Evolutionary conservation across 228 moss, liverwort and hornwort species (phyloP).

Genomic region (Sphagnum fallax): DNA sequence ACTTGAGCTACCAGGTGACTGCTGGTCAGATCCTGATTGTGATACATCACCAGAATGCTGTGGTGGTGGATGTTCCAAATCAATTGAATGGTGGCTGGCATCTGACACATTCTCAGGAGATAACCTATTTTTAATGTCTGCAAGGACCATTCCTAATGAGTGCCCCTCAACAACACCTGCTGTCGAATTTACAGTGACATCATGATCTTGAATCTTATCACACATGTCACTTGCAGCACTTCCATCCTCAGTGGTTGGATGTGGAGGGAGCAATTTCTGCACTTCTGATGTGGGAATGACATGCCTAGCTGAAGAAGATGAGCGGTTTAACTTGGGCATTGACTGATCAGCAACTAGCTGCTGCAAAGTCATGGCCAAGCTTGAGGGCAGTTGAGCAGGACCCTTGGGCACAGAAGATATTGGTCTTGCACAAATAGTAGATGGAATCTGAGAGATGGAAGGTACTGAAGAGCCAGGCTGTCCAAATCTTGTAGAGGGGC

Average conservation of each 20-base stretch:
- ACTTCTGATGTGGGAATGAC: constrained; percentile 14
- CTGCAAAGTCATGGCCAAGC: constrained; percentile 34
- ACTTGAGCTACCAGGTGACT: constrained; percentile 57
- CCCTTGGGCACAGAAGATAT: constrained; percentile 14
- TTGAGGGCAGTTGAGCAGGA: constrained; percentile 43
- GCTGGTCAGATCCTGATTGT: constrained; percentile 80
- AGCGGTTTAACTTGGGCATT: constrained; percentile 24
- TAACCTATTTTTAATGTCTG: constrained; percentile 26
- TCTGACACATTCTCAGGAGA: constrained; percentile 25
- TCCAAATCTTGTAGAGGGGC: constrained; percentile 10
- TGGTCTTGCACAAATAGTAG: constrained; percentile 22
- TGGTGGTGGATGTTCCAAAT: constrained; percentile 57
- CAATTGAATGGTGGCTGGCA: constrained; percentile 37
- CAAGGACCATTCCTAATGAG: constrained; percentile 21
- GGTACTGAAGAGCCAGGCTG: constrained; percentile 21
- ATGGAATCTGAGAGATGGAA: constrained; percentile 22
- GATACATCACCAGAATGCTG: constrained; percentile 60
- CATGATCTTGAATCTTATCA: constrained; percentile 31
- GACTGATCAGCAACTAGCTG: constrained; percentile 27
- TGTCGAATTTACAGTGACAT: constrained; percentile 21
- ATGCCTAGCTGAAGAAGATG: constrained; percentile 23
- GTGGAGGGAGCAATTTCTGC: constrained; percentile 27
- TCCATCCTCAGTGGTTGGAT: constrained; percentile 25
- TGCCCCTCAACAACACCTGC: constrained; percentile 32
- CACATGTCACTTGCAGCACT: constrained; percentile 24